phyloP scores from a whole-genome alignment of 208 protist species.

The Trypanosomatidae sp. region DNA sequence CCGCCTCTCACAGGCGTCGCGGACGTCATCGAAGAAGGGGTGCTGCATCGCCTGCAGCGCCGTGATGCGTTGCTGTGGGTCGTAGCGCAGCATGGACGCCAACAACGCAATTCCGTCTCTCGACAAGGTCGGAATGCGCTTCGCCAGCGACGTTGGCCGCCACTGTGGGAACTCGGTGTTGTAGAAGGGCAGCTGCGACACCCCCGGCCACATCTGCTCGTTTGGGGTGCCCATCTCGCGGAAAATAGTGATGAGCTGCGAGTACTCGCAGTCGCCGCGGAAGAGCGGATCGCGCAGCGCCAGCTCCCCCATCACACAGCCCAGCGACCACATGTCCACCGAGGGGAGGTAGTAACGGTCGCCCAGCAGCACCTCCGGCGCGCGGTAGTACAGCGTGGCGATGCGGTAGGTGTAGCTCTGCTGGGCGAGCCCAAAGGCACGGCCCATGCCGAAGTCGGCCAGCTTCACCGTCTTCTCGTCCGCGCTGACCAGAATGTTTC shows the following conservation, averaged over 20 bases:
- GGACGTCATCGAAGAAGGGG: slow-evolving; percentile 83
- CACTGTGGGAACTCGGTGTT: slow-evolving; percentile 68
- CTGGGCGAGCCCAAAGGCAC: slow-evolving; percentile 79
- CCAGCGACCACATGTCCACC: slow-evolving; percentile 94
- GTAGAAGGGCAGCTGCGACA: slow-evolving; percentile 69
- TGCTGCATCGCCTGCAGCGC: slow-evolving; percentile 75
- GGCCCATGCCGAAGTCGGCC: slow-evolving; percentile 92
- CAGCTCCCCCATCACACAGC: slow-evolving; percentile 96
- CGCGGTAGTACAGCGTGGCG: slow-evolving; percentile 95
- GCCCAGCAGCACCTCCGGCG: slow-evolving; percentile 93
- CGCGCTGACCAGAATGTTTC: slow-evolving; percentile 84
- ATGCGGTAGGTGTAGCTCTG: slow-evolving; percentile 92
- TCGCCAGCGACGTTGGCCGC: slow-evolving; percentile 34
- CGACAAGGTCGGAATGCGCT: slow-evolving; percentile 55
- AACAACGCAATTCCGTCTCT: slow-evolving; percentile 65
- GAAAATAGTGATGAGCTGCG: slow-evolving; percentile 93
- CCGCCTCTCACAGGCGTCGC: slow-evolving; percentile 38
- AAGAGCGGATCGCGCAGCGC: slow-evolving; percentile 80
- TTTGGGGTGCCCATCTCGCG: slow-evolving; percentile 94
- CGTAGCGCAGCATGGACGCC: slow-evolving; percentile 57
- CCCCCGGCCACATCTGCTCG: slow-evolving; percentile 68
- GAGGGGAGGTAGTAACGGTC: slow-evolving; percentile 79
- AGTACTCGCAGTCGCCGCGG: slow-evolving; percentile 80
- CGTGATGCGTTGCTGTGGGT: slow-evolving; percentile 66
- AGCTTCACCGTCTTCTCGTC: slow-evolving; percentile 84